phyloP scores from a whole-genome alignment of 2,329 filamentous ascomycete species.

The Colletotrichum chrysophilum region DNA sequence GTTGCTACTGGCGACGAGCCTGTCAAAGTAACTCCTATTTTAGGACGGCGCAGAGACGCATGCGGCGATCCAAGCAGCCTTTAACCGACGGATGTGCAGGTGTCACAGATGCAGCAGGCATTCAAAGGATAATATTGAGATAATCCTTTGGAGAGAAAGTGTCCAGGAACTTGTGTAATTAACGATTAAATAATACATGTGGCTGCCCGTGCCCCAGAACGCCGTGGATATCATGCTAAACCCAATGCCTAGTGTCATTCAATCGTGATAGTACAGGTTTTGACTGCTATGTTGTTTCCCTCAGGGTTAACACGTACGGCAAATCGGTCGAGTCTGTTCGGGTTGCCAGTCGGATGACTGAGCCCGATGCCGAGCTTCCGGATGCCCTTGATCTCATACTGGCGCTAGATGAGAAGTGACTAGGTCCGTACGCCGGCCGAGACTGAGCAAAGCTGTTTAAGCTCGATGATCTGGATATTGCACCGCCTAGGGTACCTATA shows the following conservation, averaged over 20 bases:
- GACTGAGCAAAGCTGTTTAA: conserved; percentile 47
- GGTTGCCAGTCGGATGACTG: conserved; percentile 55
- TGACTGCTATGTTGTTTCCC: conserved; percentile 17
- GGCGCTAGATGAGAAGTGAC: conserved; percentile 39
- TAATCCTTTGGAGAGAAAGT: neutral
- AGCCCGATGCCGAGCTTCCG: conserved; percentile 36
- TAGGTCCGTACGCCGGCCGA: conserved; percentile 42
- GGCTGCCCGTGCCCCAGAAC: neutral
- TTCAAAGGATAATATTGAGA: neutral
- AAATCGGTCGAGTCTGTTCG: conserved; percentile 34
- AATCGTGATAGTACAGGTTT: conserved; percentile 3
- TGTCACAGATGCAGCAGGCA: neutral
- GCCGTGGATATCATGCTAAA: conserved; percentile 20
- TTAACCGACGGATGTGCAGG: neutral
- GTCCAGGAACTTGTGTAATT: neutral
- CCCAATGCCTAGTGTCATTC: conserved; percentile 5
- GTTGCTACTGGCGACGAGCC: neutral
- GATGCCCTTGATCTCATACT: conserved; percentile 45
- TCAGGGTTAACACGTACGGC: conserved; percentile 36
- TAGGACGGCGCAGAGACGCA: neutral
- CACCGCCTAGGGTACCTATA: conserved; percentile 43
- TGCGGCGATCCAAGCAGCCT: neutral
- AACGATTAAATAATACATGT: conserved; percentile 11
- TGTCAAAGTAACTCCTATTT: neutral
- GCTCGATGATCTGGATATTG: conserved; percentile 41